phyloP scores from a whole-genome alignment of 2,329 filamentous ascomycete species.

The Trichothecium roseum region DNA sequence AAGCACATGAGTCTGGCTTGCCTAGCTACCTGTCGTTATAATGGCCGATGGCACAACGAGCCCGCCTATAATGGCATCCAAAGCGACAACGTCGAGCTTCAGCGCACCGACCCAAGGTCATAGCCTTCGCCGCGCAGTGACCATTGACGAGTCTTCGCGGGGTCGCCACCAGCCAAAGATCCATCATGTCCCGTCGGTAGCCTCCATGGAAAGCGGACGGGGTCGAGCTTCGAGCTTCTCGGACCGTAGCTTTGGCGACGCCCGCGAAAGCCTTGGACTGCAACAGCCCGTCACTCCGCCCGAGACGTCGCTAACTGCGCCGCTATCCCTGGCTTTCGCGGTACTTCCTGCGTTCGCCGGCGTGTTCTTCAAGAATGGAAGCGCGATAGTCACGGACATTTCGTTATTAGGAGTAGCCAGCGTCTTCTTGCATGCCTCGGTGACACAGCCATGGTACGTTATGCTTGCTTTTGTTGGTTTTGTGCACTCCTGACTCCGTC shows the following conservation, averaged over 20 bases:
- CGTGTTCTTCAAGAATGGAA: slow-evolving; percentile 75
- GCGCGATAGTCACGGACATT: slow-evolving; percentile 73
- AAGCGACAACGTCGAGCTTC: slow-evolving; percentile 1
- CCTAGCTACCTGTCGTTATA: neutral
- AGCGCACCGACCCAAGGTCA: slow-evolving; percentile 18
- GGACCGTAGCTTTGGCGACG: slow-evolving; percentile 61
- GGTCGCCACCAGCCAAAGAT: slow-evolving; percentile 13
- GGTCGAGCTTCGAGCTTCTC: slow-evolving; percentile 72
- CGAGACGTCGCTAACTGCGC: slow-evolving; percentile 63
- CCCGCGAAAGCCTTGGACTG: slow-evolving; percentile 57
- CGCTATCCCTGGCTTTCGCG: slow-evolving; percentile 71
- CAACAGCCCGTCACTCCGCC: slow-evolving; percentile 24
- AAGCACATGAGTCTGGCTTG: too few relatives aligned
- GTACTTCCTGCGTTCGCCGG: slow-evolving; percentile 80
- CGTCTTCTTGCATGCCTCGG: slow-evolving; percentile 86
- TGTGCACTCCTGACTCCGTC: neutral
- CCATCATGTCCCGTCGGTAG: slow-evolving; percentile 14
- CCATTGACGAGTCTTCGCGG: slow-evolving; percentile 22
- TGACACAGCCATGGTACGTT: slow-evolving; percentile 71
- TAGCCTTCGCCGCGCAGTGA: slow-evolving; percentile 29
- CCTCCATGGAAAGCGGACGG: slow-evolving; percentile 22
- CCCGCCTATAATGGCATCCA: too few relatives aligned
- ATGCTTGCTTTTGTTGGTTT: neutral
- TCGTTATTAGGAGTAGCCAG: slow-evolving; percentile 71
- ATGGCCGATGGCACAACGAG: slow-evolving; percentile 4